These are phyloP conservation scores for Suillus subalutaceus DNA, from an alignment of 768 basidiomycete species.

Conservation along the genomic window DNA sequence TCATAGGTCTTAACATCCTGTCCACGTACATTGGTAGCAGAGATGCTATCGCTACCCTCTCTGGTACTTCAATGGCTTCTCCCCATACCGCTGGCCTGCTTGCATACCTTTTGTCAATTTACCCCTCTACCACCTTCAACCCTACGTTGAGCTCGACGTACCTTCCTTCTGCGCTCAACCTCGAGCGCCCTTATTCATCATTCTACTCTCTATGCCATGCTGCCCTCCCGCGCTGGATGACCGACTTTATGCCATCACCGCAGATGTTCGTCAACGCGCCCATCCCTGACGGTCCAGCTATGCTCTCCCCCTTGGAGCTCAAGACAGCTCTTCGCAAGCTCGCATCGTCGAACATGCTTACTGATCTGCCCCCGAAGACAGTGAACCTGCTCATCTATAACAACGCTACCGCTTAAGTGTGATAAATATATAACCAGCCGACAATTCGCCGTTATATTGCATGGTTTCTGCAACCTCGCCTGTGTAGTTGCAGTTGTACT, in stretches of 20 bases:
- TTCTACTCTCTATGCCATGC: conserved; percentile 58
- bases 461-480: neutral
- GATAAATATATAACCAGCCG: conserved; percentile 1
- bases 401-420: conserved; percentile 56
- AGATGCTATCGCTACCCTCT: conserved; percentile 71
- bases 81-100: conserved; percentile 90
- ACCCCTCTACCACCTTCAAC: conserved; percentile 68
- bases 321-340: conserved; percentile 75
- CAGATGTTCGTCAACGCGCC: conserved; percentile 47
- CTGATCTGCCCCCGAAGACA: conserved; percentile 50
- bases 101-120: conserved; percentile 91
- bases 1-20: conserved; percentile 75
- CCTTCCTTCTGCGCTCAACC: conserved; percentile 37
- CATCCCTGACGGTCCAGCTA: conserved; percentile 40
- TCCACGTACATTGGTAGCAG: conserved; percentile 80
- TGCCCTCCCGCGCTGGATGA: conserved; percentile 60
- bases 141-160: conserved; percentile 46
- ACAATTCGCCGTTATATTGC: conserved; percentile 11
- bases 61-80: conserved; percentile 94
- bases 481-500: conserved; percentile 4
- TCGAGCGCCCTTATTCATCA: conserved; percentile 42
- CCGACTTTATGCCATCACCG: conserved; percentile 58
- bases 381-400: conserved; percentile 80
- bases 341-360: conserved; percentile 53
- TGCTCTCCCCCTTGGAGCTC: conserved; percentile 68